phyloP scores from a whole-genome alignment of 495 filamentous ascomycete genomes.

The Alectoria sarmentosa region DNA sequence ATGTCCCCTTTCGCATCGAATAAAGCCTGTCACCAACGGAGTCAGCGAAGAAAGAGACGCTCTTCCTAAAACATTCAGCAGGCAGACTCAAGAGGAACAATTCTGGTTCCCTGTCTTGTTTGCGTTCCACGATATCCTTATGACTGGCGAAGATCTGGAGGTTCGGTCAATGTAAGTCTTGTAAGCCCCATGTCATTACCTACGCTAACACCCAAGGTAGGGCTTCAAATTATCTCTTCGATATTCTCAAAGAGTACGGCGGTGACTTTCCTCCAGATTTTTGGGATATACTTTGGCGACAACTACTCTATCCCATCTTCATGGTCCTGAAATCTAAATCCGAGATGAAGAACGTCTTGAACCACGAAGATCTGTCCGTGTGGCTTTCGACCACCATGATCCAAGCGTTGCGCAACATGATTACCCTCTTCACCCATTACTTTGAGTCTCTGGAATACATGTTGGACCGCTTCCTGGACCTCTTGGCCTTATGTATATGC shows the following conservation, averaged over 20 bases:
- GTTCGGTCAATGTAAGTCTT: conserved; percentile 63
- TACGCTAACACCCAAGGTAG: conserved; percentile 35
- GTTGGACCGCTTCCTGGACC: conserved; percentile 89
- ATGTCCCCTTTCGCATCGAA: conserved; percentile 71
- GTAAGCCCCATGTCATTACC: neutral
- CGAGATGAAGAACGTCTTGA: conserved; percentile 88
- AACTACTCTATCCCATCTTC: conserved; percentile 95
- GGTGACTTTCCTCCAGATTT: conserved; percentile 89
- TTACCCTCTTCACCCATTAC: conserved; percentile 96
- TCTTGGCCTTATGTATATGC: conserved; percentile 91
- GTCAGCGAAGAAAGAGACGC: conserved; percentile 39
- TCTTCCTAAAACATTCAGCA: conserved; percentile 42
- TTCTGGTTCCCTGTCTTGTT: conserved; percentile 98
- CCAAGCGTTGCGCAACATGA: conserved; percentile 95
- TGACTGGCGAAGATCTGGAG: conserved; percentile 99
- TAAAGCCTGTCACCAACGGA: conserved; percentile 32
- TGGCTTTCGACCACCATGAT: conserved; percentile 99
- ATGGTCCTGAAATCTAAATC: conserved; percentile 94
- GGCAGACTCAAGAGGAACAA: conserved; percentile 79
- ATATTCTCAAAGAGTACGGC: conserved; percentile 81
- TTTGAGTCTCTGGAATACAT: conserved; percentile 94
- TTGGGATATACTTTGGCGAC: conserved; percentile 97
- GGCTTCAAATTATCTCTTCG: conserved; percentile 92
- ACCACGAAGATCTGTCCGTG: conserved; percentile 94
- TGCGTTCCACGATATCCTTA: conserved; percentile 96